Base-by-base conservation (phyloP, 441 rosid genomes). In the Eutrema salsugineum region DNA sequence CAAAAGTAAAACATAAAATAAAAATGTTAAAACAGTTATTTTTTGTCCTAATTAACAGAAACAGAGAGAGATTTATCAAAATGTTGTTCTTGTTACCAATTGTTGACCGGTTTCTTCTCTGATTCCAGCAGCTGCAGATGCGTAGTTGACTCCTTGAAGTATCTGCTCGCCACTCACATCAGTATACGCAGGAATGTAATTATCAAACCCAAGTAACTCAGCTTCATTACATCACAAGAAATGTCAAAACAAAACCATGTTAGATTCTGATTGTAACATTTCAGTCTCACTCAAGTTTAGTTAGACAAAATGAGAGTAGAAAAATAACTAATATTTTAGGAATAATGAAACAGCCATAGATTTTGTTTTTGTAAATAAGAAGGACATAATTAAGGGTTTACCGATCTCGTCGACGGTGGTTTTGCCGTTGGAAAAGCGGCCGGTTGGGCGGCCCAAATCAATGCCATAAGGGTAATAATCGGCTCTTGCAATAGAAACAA, bases 121-220 rank as follows among this genome's bases (percentile, higher is more conserved):
- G 42, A 88, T 88, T 72, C 90, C 88, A 1, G 86, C 86, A 0
- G 85, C 77, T 0, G 85, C 87, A 5, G 91, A 86, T 49, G 85
- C 86, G 57, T 81, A 88, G 28, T 88, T 86, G 10, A 84, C 87
- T 3, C 94, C 91, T 47, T 48, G 46, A 16, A 88, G 82, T 42
- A 85, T 73, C 36, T 78, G 77, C 17, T 74, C 11, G 7, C 75
- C 80, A 0, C 8, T 22, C 27, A 76, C 81, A 4, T 39, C 22
- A 54, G 55, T 49, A 53, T 76, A 87, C 1, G 89, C 70, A 51
- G 86, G 90, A 64, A 85, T 81, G 63, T 58, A 84, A 49, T 46
- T 28, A 6, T 71, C 66, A 33, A 89, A 89, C 11, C 88, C 89
- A 50, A 89, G 56, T 11, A 63, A 64, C 65, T 77, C 72, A 60